phyloP scores from a whole-genome alignment of 192 early-diverging fungal genomes.

The Backusella mclennaniae region DNA sequence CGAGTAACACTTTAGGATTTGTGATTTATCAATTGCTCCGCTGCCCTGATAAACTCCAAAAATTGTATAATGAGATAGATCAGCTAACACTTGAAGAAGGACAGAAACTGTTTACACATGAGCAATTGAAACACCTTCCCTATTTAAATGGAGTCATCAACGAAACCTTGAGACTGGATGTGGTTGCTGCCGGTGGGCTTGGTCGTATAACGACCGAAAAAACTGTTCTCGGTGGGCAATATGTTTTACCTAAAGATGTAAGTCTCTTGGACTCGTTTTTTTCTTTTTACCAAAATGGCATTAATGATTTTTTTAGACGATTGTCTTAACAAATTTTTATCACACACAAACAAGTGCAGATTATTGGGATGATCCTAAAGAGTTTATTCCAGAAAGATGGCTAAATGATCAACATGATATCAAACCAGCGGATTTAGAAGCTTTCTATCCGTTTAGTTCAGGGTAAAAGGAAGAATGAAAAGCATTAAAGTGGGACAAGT shows the following conservation, averaged over 20 bases:
- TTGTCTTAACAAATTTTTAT: neutral
- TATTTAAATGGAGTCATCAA: slow-evolving; percentile 44
- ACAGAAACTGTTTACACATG: slow-evolving; percentile 23
- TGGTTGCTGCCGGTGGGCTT: slow-evolving; percentile 26
- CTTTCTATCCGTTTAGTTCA: slow-evolving; percentile 50
- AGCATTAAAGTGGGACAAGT: slow-evolving; percentile 16
- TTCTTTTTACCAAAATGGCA: neutral
- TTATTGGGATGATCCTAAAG: slow-evolving; percentile 45
- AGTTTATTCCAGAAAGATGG: slow-evolving; percentile 54
- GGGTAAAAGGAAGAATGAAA: slow-evolving; percentile 19
- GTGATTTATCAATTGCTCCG: slow-evolving; percentile 40
- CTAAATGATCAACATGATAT: slow-evolving; percentile 28
- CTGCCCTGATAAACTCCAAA: slow-evolving; percentile 37
- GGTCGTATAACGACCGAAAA: slow-evolving; percentile 17
- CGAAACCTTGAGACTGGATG: slow-evolving; percentile 33
- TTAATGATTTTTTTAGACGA: slow-evolving; percentile 1
- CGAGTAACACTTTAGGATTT: slow-evolving; percentile 44
- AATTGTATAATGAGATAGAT: slow-evolving; percentile 43
- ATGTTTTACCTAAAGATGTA: slow-evolving; percentile 33
- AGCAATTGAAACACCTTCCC: slow-evolving; percentile 32
- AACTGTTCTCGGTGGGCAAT: slow-evolving; percentile 11
- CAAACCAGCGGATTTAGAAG: slow-evolving; percentile 22
- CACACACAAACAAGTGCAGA: slow-evolving; percentile 12
- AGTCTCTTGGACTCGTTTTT: neutral
- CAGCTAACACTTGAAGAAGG: slow-evolving; percentile 16